Conservation (phyloP, 345 rosid genomes). For the thale cress (Arabidopsis thaliana) region DNA sequence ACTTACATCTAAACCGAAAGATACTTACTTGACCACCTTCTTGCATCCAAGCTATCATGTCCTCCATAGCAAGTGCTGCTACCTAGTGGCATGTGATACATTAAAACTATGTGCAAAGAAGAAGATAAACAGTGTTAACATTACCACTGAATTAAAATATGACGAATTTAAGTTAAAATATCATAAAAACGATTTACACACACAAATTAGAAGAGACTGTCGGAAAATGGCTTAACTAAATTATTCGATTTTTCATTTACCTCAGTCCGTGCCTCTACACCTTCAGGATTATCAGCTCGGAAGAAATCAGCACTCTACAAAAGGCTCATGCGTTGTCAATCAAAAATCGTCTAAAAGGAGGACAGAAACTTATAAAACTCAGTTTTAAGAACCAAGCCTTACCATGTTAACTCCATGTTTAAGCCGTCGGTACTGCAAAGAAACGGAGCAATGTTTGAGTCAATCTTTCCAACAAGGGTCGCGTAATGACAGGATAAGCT, state of each 20-base stretch:
- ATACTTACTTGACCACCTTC: constrained; percentile 97
- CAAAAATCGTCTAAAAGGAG: constrained; percentile 29
- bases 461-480: constrained; percentile 24
- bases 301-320: constrained; percentile 97
- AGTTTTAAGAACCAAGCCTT: constrained; percentile 15
- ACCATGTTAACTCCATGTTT: constrained; percentile 96
- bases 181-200: constrained; percentile 5
- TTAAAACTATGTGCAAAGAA: constrained; percentile 80
- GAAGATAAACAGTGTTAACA: constrained; percentile 54
- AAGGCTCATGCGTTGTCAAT: constrained; percentile 35
- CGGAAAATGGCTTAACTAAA: constrained; percentile 19
- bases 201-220: constrained; percentile 21
- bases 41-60: constrained; percentile 99
- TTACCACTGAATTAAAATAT: constrained; percentile 41
- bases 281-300: constrained; percentile 96
- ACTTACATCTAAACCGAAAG: constrained; percentile 18
- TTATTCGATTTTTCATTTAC: constrained; percentile 49
- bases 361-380: constrained; percentile 7
- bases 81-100: constrained; percentile 89
- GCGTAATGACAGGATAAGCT: constrained; percentile 14
- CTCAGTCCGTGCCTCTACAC: constrained; percentile 98
- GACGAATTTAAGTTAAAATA: constrained; percentile 25
- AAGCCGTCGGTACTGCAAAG: constrained; percentile 95
- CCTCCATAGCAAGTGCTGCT: constrained; percentile 99
- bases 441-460: constrained; percentile 37